Evolutionary conservation across 192 early-diverging fungal species (phyloP).

Genomic region (Mortierella alpina): DNA sequence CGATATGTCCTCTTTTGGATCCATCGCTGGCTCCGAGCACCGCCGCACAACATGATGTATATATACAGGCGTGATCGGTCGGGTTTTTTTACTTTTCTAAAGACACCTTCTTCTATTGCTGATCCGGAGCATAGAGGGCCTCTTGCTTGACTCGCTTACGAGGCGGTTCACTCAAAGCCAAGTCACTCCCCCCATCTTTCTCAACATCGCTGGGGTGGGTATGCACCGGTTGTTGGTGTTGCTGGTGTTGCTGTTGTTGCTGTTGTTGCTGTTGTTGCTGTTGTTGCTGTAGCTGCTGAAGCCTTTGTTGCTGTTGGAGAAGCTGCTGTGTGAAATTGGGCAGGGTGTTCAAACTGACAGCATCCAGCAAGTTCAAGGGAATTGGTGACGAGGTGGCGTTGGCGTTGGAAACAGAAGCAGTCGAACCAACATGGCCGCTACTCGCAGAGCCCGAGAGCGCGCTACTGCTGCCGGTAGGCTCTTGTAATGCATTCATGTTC

Average conservation of each 20-base stretch:
- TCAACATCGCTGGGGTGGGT: slow-evolving; percentile 1
- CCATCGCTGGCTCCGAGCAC: too few species aligned
- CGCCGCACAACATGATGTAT: too few species aligned
- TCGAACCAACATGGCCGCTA: too few species aligned
- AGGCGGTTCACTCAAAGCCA: slow-evolving; percentile 12
- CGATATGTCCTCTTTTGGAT: too few species aligned
- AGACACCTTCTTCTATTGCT: background rate
- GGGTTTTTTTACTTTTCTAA: background rate
- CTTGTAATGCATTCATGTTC: slow-evolving; percentile 10
- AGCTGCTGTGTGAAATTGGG: slow-evolving; percentile 14
- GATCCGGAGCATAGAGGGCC: background rate
- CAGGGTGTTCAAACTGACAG: background rate
- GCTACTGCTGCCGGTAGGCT: background rate
- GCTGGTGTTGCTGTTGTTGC: slow-evolving; percentile 26
- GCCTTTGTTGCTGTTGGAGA: slow-evolving; percentile 16
- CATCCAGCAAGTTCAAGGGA: slow-evolving; percentile 7
- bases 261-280: slow-evolving; percentile 17
- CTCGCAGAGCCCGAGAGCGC: background rate
- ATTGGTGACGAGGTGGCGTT: slow-evolving; percentile 15
- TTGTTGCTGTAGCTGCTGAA: slow-evolving; percentile 20
- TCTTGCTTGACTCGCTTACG: slow-evolving; percentile 31
- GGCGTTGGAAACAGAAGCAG: background rate
- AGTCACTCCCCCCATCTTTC: slow-evolving; percentile 6
- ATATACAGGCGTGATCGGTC: too few species aligned
- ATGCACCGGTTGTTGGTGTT: slow-evolving; percentile 2